Evolutionary conservation across 495 filamentous ascomycete species (phyloP).

Genomic region (Neurospora africana): DNA sequence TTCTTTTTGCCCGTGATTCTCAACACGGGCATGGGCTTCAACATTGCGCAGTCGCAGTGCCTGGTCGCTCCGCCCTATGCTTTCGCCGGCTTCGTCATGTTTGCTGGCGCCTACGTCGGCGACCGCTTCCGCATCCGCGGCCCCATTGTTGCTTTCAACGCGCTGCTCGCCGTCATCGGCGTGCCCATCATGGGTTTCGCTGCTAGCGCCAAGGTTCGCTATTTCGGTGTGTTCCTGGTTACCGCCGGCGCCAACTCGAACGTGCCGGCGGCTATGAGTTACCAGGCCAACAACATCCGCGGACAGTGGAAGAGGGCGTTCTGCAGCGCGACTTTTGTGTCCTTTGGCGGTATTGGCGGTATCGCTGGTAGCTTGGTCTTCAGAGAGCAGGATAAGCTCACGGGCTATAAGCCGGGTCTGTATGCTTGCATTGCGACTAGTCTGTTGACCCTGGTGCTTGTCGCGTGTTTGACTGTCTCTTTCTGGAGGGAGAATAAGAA

Average conservation of each 20-base stretch:
- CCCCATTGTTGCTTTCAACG: constrained; percentile 47
- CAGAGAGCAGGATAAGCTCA: constrained; percentile 21
- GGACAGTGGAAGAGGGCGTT: constrained; percentile 60
- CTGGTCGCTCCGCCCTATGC: constrained; percentile 54
- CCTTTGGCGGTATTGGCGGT: constrained; percentile 50
- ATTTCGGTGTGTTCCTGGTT: constrained; percentile 55
- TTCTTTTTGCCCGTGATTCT: constrained; percentile 63
- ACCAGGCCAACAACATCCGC: constrained; percentile 59
- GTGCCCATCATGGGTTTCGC: constrained; percentile 44
- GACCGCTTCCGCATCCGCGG: constrained; percentile 50
- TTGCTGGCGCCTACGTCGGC: constrained; percentile 36
- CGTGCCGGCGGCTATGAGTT: constrained; percentile 46
- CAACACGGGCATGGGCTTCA: constrained; percentile 45
- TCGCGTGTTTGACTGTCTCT: constrained; percentile 17
- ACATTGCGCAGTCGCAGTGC: constrained; percentile 45
- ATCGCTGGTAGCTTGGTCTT: constrained; percentile 52
- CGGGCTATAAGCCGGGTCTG: constrained; percentile 32
- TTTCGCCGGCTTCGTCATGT: constrained; percentile 51
- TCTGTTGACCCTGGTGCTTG: constrained; percentile 26
- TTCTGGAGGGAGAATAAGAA: constrained; percentile 29
- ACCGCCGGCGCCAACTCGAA: constrained; percentile 52
- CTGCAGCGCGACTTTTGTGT: constrained; percentile 47
- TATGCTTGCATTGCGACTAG: constrained; percentile 34
- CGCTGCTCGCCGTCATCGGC: constrained; percentile 34
- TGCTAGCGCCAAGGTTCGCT: constrained; percentile 38